Evolutionary conservation across 2,329 filamentous ascomycete species (phyloP).

Genomic region (Aspergillus oerlinghausenensis): DNA sequence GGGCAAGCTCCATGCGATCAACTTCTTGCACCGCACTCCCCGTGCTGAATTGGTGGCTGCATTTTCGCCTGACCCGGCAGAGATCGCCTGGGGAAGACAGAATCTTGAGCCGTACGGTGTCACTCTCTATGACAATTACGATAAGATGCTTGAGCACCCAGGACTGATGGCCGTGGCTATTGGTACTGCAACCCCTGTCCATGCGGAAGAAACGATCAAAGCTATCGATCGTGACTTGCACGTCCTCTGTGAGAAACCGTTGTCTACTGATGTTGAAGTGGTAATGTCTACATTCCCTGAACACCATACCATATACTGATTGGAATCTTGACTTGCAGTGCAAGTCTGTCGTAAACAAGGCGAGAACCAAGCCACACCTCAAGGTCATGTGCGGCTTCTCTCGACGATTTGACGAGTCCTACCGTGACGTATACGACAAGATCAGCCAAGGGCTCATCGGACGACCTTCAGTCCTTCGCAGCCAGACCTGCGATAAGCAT

Average conservation of each 20-base stretch:
- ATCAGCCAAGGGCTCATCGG: constrained; percentile 55
- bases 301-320: background rate
- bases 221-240: constrained; percentile 53
- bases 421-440: constrained; percentile 54
- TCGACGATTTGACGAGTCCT: constrained; percentile 57
- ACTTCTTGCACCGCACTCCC: constrained; percentile 45
- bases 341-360: constrained; percentile 56
- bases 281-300: constrained; percentile 34
- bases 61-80: constrained; percentile 43
- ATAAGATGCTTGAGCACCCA: constrained; percentile 54
- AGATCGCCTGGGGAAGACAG: constrained; percentile 48
- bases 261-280: constrained; percentile 55
- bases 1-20: constrained; percentile 49
- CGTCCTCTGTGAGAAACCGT: constrained; percentile 53
- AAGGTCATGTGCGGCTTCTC: constrained; percentile 60
- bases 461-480: constrained; percentile 56
- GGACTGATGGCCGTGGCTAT: constrained; percentile 54
- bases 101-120: constrained; percentile 51
- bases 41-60: constrained; percentile 48
- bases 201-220: constrained; percentile 55
- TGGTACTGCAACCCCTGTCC: constrained; percentile 51
- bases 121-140: constrained; percentile 51
- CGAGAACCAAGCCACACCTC: constrained; percentile 46
- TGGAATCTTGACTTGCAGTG: constrained; percentile 39
- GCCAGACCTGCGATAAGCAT: constrained; percentile 64